Evolutionary conservation across 1,284 basidiomycete species (phyloP), one percentile per base, ranked within the genome.

Genomic region (Anthracocystis panici-leucophaei): DNA sequence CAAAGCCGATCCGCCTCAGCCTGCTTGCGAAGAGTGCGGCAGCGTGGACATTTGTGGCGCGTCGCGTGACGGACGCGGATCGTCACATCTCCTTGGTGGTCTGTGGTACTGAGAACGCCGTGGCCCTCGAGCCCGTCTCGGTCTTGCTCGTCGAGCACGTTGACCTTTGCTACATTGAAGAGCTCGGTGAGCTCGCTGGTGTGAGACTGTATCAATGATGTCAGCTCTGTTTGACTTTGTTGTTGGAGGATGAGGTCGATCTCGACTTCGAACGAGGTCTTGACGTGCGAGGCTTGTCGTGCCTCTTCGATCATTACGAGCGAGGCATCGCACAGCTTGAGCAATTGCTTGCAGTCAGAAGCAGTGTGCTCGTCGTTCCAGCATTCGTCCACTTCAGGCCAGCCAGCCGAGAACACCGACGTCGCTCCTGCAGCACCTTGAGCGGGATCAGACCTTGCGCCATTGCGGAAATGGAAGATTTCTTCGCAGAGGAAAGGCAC

Each of bases 401-500:
- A 85, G 1, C 78, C 78, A 5, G 11, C 21, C 23, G 76, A 59
- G 50, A 85, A 85, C 23, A 85, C 62, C 11, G 81, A 82, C 2
- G 44, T 29, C 12, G 72, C 65, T 2, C 41, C 57, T 25, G 38
- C 29, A 11, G 40, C 35, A 12, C 70, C 66, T 27, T 57, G 60
- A 9, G 29, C 50, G 1, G 83, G 83, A 53, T 84, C 83, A 7
- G 23, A 23, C 8, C 20, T 58, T 5, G 77, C 77, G 0, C 78
- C 80, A 23, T 53, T 54, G 38, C 79, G 78, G 65, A 87, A 88
- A 49, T 90, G 88, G 78, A 92, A 89, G 52, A 97, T 90, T 84
- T 99, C 96, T 86, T 98, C 95, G 0, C 94, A 92, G 3, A 98
- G 89, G 82, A 97, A 92, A 2, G 97, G 96, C 5, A 93, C 88